Percentiles rank a stretch among this genome's conserved stretches.
Conservation (phyloP, 495 filamentous ascomycete genomes). For the Penicillium salamii region DNA sequence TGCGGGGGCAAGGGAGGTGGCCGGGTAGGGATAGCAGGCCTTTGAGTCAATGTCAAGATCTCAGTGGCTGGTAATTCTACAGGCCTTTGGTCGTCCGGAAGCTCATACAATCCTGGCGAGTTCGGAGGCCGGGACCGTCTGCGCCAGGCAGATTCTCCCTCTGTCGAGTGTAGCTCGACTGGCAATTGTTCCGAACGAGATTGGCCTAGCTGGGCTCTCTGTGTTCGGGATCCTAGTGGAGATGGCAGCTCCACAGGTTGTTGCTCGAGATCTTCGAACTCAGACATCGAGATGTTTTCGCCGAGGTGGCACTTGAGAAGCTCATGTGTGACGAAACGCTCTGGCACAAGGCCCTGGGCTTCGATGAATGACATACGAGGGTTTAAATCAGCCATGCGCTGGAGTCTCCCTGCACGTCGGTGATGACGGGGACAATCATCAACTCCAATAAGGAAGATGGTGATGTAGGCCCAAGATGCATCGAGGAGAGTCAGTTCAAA, state of each 20-base stretch:
- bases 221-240: not conserved
- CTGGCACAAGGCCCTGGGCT: conserved; percentile 47
- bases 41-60: not conserved
- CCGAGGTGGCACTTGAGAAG: conserved; percentile 47
- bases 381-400: conserved; percentile 46
- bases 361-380: conserved; percentile 48
- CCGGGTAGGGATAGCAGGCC: not conserved
- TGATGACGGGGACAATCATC: conserved; percentile 50
- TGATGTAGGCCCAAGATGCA: conserved; percentile 47
- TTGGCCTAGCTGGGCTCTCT: not conserved
- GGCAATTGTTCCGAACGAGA: not conserved
- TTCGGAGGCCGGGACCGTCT: not conserved
- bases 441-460: conserved; percentile 48
- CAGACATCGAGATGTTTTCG: conserved; percentile 39
- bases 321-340: conserved; percentile 47
- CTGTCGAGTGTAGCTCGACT: conserved; percentile 7
- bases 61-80: conserved; percentile 7
- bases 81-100: conserved; percentile 2
- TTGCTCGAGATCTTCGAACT: conserved; percentile 35
- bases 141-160: conserved; percentile 7
- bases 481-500: conserved; percentile 48
- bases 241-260: conserved; percentile 3
- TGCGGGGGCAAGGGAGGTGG: not conserved
- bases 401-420: conserved; percentile 46
- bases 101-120: not conserved